A percentile compares a stretch with the other conserved stretches of the same genome.
Evolutionary conservation across 2,329 filamentous ascomycete genomes (phyloP).

Genomic region (Botrytis aclada): DNA sequence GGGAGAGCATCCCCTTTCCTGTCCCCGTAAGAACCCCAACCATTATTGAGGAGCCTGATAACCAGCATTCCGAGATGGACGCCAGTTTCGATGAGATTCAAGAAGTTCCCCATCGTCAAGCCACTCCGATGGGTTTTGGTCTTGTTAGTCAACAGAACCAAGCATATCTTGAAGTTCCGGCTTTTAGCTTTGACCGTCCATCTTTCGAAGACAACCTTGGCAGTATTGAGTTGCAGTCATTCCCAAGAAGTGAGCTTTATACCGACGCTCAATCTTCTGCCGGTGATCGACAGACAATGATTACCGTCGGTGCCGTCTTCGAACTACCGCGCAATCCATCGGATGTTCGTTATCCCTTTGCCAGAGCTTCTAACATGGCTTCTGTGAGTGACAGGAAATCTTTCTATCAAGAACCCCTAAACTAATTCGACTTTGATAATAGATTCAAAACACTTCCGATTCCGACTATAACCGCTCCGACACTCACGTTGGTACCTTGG

Average conservation of each 20-base stretch:
- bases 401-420: neutral
- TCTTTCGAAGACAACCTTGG: neutral
- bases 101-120: neutral
- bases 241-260: neutral
- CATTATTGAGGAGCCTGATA: neutral
- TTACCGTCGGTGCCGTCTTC: neutral
- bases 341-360: neutral
- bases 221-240: neutral
- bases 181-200: neutral
- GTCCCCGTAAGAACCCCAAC: neutral
- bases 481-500: neutral
- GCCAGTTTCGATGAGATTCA: neutral
- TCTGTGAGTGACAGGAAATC: neutral
- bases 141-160: neutral
- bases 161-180: neutral
- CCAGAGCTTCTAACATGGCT: constrained; percentile 5
- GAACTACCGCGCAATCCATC: neutral
- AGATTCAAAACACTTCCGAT: neutral
- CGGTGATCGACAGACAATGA: neutral
- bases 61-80: neutral
- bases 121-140: neutral
- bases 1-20: neutral
- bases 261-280: neutral
- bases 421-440: neutral
- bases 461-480: neutral